Conservation (phyloP, 2,329 filamentous ascomycete genomes). For the Phialophora chinensis region DNA sequence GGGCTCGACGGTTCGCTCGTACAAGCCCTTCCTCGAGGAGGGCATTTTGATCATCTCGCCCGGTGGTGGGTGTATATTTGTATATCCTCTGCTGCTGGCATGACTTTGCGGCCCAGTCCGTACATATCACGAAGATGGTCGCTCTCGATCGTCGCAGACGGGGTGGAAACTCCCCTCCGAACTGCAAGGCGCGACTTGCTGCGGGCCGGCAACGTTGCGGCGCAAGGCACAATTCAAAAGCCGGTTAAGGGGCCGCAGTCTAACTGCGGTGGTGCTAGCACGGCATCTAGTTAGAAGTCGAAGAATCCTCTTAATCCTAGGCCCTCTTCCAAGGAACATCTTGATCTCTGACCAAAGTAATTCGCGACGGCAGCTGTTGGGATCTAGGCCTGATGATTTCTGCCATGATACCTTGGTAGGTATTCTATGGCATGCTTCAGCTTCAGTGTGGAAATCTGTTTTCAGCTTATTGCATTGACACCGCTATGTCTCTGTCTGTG, state of each 20-base stretch:
- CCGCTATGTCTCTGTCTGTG: no score
- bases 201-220: neutral
- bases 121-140: neutral
- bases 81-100: neutral
- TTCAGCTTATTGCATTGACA: no score
- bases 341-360: no score
- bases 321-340: no score
- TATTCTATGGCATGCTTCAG: no score
- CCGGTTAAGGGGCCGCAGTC: neutral
- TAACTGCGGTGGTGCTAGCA: neutral
- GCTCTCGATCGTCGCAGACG: neutral
- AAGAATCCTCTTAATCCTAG: no score
- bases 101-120: neutral
- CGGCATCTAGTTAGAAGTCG: neutral
- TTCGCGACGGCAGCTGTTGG: no score
- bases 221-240: neutral
- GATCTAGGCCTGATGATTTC: no score
- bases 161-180: neutral
- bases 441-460: no score
- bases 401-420: no score
- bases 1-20: conserved; percentile 20
- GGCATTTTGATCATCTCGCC: conserved; percentile 5
- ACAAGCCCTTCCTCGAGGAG: conserved; percentile 6
- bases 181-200: neutral
- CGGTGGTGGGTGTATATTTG: neutral